Conservation (phyloP, 495 filamentous ascomycete species). For the Trichoderma reesei region DNA sequence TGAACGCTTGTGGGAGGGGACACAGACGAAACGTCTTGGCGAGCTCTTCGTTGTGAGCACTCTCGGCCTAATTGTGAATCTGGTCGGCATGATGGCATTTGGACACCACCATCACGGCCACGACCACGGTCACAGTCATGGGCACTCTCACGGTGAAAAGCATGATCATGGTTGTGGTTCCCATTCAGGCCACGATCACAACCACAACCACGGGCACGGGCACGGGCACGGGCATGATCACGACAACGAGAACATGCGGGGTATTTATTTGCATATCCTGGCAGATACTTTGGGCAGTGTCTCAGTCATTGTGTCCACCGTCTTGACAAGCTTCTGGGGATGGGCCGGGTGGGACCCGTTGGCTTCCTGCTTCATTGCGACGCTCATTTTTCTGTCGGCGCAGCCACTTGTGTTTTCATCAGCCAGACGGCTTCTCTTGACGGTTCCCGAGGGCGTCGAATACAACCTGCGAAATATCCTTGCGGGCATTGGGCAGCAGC, state of each 20-base stretch:
- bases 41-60: conserved; percentile 84
- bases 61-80: conserved; percentile 76
- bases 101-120: conserved; percentile 64
- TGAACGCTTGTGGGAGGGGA: conserved; percentile 71
- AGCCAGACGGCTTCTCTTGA: conserved; percentile 70
- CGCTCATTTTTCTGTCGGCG: conserved; percentile 82
- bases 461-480: conserved; percentile 81
- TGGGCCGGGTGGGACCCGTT: conserved; percentile 96
- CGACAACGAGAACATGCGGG: conserved; percentile 97
- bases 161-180: conserved; percentile 22
- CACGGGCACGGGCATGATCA: conserved; percentile 44
- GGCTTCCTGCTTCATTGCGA: conserved; percentile 86
- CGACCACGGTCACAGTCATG: conserved; percentile 37
- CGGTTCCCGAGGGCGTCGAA: conserved; percentile 75
- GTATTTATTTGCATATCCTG: conserved; percentile 94
- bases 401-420: conserved; percentile 80
- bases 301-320: conserved; percentile 86
- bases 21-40: conserved; percentile 69
- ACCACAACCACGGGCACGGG: conserved; percentile 24
- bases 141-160: conserved; percentile 17
- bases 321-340: conserved; percentile 71
- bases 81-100: conserved; percentile 86
- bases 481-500: conserved; percentile 67
- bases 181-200: conserved; percentile 24
- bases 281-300: conserved; percentile 92